Evolutionary conservation across 2,329 filamentous ascomycete species (phyloP).

Genomic region (Sclerotinia sclerotiorum): DNA sequence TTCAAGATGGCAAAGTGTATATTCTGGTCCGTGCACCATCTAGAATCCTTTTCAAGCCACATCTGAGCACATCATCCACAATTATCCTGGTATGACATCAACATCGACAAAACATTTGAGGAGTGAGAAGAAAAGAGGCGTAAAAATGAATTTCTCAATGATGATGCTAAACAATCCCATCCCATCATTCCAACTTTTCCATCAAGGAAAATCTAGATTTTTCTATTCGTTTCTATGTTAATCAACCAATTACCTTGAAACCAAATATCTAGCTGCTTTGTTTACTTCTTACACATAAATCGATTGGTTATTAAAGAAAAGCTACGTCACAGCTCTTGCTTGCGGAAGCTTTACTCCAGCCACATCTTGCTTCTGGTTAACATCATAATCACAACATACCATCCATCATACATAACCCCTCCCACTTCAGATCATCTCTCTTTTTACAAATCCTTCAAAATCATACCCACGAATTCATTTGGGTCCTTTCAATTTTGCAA

Average conservation of each 20-base stretch:
- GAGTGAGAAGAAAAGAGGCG: not conserved
- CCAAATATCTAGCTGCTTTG: not conserved
- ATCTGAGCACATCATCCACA: not conserved
- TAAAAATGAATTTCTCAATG: not conserved
- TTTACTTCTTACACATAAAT: not conserved
- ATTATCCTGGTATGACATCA: constrained; percentile 16
- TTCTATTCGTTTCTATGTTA: not conserved
- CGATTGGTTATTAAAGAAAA: not conserved
- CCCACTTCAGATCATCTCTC: not conserved
- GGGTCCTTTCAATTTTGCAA: not conserved
- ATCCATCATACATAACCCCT: not conserved
- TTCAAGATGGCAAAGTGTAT: not conserved
- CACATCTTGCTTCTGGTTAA: not conserved
- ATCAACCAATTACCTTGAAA: constrained; percentile 7
- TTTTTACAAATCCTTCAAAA: not conserved
- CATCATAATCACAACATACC: too few species aligned
- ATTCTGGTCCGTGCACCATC: not conserved
- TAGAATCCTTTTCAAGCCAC: constrained; percentile 1
- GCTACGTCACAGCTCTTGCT: constrained; percentile 3
- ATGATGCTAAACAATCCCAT: constrained; percentile 4
- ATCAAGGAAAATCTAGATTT: constrained; percentile 13
- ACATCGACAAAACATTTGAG: constrained; percentile 3
- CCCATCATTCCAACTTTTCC: constrained; percentile 20
- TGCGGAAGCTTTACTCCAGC: constrained; percentile 19
- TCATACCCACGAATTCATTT: not conserved